Base-by-base conservation (phyloP, 2,329 filamentous ascomycete genomes). In the Monosporascus sp. region DNA sequence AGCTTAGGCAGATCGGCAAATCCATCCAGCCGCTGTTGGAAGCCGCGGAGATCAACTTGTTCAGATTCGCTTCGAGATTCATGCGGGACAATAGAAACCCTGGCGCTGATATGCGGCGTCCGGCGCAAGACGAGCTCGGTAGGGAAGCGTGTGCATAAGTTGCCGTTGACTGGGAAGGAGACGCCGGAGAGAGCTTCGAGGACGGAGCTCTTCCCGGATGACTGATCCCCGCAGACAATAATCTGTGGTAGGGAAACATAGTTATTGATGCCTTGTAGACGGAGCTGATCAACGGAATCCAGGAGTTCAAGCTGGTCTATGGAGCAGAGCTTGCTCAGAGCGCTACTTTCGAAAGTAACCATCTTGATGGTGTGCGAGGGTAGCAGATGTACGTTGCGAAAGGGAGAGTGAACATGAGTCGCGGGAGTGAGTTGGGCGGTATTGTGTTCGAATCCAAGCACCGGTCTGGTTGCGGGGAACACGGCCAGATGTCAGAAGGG, bases 181-280 rank as follows among this genome's bases (percentile, higher is more conserved):
- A 85, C 72, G 6, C 78, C 74, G 0, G 82, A 82, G 39, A 86
- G 79, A 1, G 80, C 82, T 57, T 85, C 80, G 0, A 86, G 73
- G 0, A 84, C 79, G 0, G 81, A 84, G 52, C 78, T 82, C 61
- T 86, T 86, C 5, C 82, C 82, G 1, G 76, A 74, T 0, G 76
- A 81, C 57, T 83, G 80, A 52, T 83, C 76, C 6, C 82, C 81
- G 49, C 75, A 79, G 20, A 84, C 79, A 27, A 84, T 74, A 50
- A 74, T 70, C 51, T 74, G 62, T 0, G 72, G 72, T 0, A 73
- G 62, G 18, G 65, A 62, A 9, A 75, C 62, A 51, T 62, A 59
- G 2, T 59, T 50, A 50, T 60, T 63, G 37, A 70, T 54, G 3
- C 65, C 64, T 24, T 65, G 56, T 1, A 61, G 62, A 2, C 68